Conservation (phyloP, 1,284 basidiomycete species). For the Cutaneotrichosporon arboriforme region DNA sequence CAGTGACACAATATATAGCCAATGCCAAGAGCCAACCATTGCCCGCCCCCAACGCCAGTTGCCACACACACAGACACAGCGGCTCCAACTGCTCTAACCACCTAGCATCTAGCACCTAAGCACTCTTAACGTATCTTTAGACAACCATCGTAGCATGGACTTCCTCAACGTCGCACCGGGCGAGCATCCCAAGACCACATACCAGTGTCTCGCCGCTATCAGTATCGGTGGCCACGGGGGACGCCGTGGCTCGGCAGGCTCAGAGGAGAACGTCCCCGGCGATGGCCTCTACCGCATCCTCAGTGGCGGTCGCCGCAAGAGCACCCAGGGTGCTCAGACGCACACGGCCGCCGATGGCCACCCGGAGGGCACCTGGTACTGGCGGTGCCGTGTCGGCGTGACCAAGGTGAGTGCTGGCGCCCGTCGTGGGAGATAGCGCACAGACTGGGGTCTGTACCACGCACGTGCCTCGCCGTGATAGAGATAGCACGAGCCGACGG, state of each 20-base stretch:
- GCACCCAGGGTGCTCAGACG: slow-evolving; percentile 16
- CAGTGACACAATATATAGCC: background rate
- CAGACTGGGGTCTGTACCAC: no score
- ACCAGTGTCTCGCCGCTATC: slow-evolving; percentile 39
- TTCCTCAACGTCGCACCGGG: slow-evolving; percentile 22
- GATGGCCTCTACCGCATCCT: slow-evolving; percentile 32
- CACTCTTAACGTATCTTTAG: no score
- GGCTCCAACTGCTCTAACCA: no score
- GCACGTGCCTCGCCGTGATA: no score
- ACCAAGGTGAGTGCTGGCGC: slow-evolving; percentile 31
- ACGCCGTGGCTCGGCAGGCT: slow-evolving; percentile 29
- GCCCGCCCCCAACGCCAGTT: background rate
- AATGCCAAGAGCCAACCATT: background rate
- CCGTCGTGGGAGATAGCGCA: no score
- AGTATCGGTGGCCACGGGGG: slow-evolving; percentile 18
- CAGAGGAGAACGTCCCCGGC: slow-evolving; percentile 14
- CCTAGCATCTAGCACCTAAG: no score
- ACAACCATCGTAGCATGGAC: slow-evolving; percentile 36
- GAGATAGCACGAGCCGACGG: no score
- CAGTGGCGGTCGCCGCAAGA: slow-evolving; percentile 22
- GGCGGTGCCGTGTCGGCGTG: slow-evolving; percentile 39
- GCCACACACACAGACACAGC: background rate
- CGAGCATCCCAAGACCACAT: slow-evolving; percentile 30
- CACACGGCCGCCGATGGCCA: background rate
- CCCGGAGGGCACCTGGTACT: slow-evolving; percentile 38